These are phyloP conservation scores for Phyllosticta citribraziliensis DNA, from an alignment of 2,329 filamentous ascomycete species.

Conservation along the genomic window DNA sequence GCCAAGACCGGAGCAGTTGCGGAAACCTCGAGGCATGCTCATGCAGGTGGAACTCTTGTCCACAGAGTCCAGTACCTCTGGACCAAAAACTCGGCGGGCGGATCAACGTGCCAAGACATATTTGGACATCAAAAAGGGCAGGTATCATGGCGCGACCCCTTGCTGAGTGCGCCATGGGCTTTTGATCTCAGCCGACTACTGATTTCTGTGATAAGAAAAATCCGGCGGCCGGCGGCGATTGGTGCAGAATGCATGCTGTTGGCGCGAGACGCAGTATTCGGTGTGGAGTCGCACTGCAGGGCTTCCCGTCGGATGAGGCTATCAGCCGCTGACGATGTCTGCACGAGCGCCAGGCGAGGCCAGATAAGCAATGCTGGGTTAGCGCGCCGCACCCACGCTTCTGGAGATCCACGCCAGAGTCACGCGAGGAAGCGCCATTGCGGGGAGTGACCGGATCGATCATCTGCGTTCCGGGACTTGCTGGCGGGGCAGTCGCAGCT, in stretches of 20 bases:
- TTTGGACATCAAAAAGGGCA: conserved; percentile 3
- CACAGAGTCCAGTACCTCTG: neutral
- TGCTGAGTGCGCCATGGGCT: neutral
- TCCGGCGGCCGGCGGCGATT: neutral
- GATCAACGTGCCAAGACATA: conserved; percentile 1
- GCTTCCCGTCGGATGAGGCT: neutral
- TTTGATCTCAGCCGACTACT: neutral
- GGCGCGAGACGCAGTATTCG: neutral
- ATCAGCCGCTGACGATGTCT: conserved; percentile 7
- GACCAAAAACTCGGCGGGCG: neutral
- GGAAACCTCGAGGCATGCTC: neutral
- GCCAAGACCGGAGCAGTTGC: conserved; percentile 3
- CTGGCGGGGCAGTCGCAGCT: neutral
- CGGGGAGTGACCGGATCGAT: neutral
- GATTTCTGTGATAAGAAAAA: neutral
- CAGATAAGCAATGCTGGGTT: conserved; percentile 6
- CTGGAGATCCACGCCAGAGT: neutral
- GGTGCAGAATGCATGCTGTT: neutral
- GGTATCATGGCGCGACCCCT: neutral
- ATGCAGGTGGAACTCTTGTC: conserved; percentile 1
- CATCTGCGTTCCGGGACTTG: neutral
- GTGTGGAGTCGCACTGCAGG: neutral
- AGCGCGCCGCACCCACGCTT: neutral
- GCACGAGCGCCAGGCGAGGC: neutral
- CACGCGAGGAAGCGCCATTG: conserved; percentile 2